Conservation (phyloP, 2,329 filamentous ascomycete genomes). For the Davidsoniella virescens region DNA sequence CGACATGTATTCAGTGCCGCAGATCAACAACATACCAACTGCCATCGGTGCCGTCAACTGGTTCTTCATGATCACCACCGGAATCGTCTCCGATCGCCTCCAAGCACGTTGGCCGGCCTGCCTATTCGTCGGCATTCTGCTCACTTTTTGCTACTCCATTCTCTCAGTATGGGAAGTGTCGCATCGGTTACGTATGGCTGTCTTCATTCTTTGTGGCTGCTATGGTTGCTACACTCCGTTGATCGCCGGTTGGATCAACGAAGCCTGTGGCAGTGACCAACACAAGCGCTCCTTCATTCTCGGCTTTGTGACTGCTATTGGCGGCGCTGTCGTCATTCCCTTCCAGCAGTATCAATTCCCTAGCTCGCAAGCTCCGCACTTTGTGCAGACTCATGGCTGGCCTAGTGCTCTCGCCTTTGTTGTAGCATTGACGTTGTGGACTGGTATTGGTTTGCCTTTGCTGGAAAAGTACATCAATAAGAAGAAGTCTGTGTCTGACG, state of each 20-base stretch:
- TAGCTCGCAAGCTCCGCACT: conserved; percentile 20
- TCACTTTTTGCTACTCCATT: conserved; percentile 23
- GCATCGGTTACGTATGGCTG: conserved; percentile 23
- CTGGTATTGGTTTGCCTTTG: conserved; percentile 18
- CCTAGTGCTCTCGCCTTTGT: conserved; percentile 20
- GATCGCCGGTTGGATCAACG: conserved; percentile 26
- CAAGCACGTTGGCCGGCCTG: conserved; percentile 23
- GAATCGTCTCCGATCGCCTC: conserved; percentile 22
- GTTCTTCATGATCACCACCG: conserved; percentile 24
- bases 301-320: conserved; percentile 24
- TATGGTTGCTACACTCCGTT: conserved; percentile 28
- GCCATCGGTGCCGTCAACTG: conserved; percentile 27
- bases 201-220: conserved; percentile 24
- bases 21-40: conserved; percentile 31
- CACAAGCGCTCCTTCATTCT: conserved; percentile 27
- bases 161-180: conserved; percentile 24
- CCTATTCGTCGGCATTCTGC: conserved; percentile 20
- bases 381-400: conserved; percentile 23
- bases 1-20: conserved; percentile 20
- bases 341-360: conserved; percentile 22
- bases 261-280: conserved; percentile 25
- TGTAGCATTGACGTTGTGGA: conserved; percentile 21
- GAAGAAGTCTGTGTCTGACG: too few relatives aligned
- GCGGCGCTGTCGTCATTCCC: conserved; percentile 23
- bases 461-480: conserved; percentile 9